These are phyloP conservation scores for Coemansia sp. DNA, from an alignment of 192 early-diverging fungal genomes.

Conservation along the genomic window DNA sequence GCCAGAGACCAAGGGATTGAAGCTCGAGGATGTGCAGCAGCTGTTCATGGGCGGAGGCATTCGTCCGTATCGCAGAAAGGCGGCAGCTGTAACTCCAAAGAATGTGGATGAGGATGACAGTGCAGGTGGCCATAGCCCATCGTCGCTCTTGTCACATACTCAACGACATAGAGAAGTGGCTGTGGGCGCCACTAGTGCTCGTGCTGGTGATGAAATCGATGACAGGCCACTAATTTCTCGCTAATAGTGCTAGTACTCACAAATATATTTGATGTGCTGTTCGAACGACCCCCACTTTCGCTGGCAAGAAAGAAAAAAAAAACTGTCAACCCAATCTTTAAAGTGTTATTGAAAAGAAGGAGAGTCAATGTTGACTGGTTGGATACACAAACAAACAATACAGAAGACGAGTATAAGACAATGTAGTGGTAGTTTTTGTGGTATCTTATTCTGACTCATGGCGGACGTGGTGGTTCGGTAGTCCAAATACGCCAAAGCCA, in stretches of 20 bases:
- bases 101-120: constrained; percentile 4
- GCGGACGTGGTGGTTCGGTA: constrained; percentile 64
- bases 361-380: no score
- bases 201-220: constrained; percentile 10
- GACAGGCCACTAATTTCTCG: background rate
- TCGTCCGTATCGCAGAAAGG: constrained; percentile 18
- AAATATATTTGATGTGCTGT: background rate
- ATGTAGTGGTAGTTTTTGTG: background rate
- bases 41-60: constrained; percentile 30
- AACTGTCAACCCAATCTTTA: no score
- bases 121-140: background rate
- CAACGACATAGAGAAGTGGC: constrained; percentile 5
- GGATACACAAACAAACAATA: no score
- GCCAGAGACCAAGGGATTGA: constrained; percentile 55
- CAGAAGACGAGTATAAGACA: background rate
- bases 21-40: constrained; percentile 53
- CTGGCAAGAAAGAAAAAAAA: no score
- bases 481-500: constrained; percentile 65
- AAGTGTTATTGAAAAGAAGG: no score
- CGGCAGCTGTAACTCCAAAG: constrained; percentile 3
- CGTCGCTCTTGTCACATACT: background rate
- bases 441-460: constrained; percentile 47
- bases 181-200: background rate
- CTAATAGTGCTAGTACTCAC: background rate
- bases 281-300: no score